phyloP scores from a whole-genome alignment of 768 basidiomycete species.

The Mycena floridula region DNA sequence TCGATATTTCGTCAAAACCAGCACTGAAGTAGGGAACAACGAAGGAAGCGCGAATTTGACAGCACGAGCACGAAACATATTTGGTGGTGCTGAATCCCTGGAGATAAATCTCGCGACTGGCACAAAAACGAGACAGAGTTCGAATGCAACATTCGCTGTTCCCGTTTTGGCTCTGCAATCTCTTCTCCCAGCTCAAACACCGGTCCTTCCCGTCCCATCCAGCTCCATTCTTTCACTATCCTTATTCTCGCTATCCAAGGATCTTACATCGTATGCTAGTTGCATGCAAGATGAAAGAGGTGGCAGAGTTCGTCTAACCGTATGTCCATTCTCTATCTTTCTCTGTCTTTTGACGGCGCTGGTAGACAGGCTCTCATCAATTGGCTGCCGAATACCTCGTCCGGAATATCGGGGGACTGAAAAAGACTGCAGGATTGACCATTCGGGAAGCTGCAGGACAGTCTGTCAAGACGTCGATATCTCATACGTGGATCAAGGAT shows the following conservation, averaged over 20 bases:
- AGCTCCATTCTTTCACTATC: too few species aligned
- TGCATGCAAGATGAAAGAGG: slow-evolving; percentile 62
- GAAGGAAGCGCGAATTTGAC: slow-evolving; percentile 89
- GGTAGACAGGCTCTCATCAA: slow-evolving; percentile 61
- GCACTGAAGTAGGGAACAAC: slow-evolving; percentile 89
- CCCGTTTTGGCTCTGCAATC: slow-evolving; percentile 43
- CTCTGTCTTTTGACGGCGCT: too few species aligned
- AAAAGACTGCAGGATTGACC: slow-evolving; percentile 77
- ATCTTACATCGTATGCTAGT: slow-evolving; percentile 75
- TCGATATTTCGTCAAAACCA: slow-evolving; percentile 69
- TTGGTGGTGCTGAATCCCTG: slow-evolving; percentile 87
- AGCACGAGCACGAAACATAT: slow-evolving; percentile 77
- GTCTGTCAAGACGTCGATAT: slow-evolving; percentile 75
- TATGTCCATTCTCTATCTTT: too few species aligned
- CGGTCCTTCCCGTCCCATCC: too few species aligned
- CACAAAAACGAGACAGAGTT: slow-evolving; percentile 81
- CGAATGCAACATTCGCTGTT: slow-evolving; percentile 59
- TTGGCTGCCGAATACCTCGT: slow-evolving; percentile 79
- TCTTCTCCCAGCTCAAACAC: slow-evolving; percentile 61
- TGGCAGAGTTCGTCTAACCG: slow-evolving; percentile 63
- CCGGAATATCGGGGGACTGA: slow-evolving; percentile 66
- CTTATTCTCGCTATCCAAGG: slow-evolving; percentile 70
- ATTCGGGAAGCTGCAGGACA: slow-evolving; percentile 82
- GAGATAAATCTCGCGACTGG: slow-evolving; percentile 80
- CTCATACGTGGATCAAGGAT: too few species aligned